Base-by-base conservation (phyloP, 257 asterid species). In the Scutellaria minor region DNA sequence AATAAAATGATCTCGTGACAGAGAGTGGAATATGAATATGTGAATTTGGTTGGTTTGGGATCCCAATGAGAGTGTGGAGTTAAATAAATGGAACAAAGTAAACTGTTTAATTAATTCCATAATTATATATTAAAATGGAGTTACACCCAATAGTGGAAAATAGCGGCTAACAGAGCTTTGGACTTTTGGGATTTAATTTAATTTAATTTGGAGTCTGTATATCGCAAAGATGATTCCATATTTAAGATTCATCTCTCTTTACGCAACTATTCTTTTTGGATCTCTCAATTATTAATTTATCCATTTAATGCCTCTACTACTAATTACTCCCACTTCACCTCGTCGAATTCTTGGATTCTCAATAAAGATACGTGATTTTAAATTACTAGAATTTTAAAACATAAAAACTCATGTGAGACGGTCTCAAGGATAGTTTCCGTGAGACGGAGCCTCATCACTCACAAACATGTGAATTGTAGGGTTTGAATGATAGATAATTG, bases 21-120 rank as follows among this genome's bases (percentile, higher is more conserved):
- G 62, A 56, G 47, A 56, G 15, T 12, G 62, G 18, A 53, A 45
- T 41, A 3, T 24, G 52, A 62, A 54, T 37, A 27, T 51, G 68
- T 31, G 37, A 54, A 10, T 56, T 56, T 44, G 12, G 12, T 56
- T 56, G 75, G 12, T 7, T 56, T 56, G 75, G 72, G 80, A 76
- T 76, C 80, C 80, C 80, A 62, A 76, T 62, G 60, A 52, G 27
- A 40, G 45, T 44, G 15, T 69, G 35, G 13, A 24, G 6, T 54
- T 18, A 41, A 37, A 35, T 60, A 62, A 44, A 40, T 44, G 37
- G 37, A 31, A 12, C 14, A 15, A 62, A 68, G 79, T 42, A 65
- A 74, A 74, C 78, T 55, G 50, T 54, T 65, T 53, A 55, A 44
- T 53, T 44, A 64, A 54, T 73, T 24, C 42, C 13, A 57, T 62